These are phyloP conservation scores for Beauveria varroae DNA, from an alignment of 2,329 filamentous ascomycete genomes.

Conservation along the genomic window DNA sequence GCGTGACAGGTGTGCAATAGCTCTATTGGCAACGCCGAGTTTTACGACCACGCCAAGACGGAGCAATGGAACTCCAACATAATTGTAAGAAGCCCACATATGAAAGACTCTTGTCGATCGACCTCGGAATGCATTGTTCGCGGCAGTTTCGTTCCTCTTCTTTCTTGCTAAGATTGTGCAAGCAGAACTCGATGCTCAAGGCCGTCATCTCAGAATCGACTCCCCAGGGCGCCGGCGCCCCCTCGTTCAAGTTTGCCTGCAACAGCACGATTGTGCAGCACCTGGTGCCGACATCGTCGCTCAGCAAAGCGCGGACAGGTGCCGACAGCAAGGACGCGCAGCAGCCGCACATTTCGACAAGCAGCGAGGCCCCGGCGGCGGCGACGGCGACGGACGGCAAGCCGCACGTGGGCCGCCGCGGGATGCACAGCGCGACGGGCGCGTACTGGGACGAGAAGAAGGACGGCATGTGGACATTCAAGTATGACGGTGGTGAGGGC, in stretches of 20 bases:
- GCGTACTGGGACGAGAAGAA: conserved; percentile 89
- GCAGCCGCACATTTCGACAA: conserved; percentile 48
- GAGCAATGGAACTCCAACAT: conserved; percentile 86
- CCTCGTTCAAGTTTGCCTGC: conserved; percentile 85
- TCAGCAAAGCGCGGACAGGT: conserved; percentile 51
- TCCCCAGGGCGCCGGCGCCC: conserved; percentile 46
- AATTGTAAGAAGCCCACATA: conserved; percentile 55
- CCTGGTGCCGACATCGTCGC: conserved; percentile 58
- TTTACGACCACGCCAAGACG: conserved; percentile 82
- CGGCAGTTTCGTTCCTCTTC: too few species aligned
- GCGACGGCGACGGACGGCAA: conserved; percentile 54
- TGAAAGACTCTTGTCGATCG: background rate
- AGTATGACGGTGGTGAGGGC: conserved; percentile 63
- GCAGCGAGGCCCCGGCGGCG: conserved; percentile 45
- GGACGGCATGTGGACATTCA: conserved; percentile 85
- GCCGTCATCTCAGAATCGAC: conserved; percentile 69
- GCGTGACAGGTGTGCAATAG: conserved; percentile 66
- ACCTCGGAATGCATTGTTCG: background rate
- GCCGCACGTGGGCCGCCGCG: conserved; percentile 71
- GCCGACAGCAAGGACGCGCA: conserved; percentile 40
- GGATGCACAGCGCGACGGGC: conserved; percentile 81
- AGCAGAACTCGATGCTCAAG: conserved; percentile 67
- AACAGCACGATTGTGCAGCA: conserved; percentile 99
- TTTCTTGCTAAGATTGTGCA: background rate
- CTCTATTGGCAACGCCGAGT: conserved; percentile 64